Conservation (phyloP, 2,329 filamentous ascomycete species). For the Epichloe uncinata region DNA sequence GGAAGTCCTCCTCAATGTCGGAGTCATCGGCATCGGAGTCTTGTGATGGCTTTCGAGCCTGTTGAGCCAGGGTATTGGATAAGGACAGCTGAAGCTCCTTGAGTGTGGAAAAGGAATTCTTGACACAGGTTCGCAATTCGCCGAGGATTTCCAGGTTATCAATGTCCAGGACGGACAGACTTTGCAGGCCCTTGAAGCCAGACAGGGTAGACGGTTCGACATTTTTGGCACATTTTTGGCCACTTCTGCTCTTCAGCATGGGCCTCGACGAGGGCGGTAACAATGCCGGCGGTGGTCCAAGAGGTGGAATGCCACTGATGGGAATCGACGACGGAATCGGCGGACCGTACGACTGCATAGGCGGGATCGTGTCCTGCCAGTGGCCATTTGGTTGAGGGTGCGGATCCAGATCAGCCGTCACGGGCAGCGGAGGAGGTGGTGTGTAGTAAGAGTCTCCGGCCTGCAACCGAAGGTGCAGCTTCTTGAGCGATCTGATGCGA, state of each 20-base stretch:
- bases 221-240: slow-evolving; percentile 17
- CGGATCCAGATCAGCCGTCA: slow-evolving; percentile 13
- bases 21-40: slow-evolving; percentile 34
- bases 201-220: slow-evolving; percentile 40
- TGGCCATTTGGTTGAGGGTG: slow-evolving; percentile 22
- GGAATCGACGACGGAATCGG: slow-evolving; percentile 10
- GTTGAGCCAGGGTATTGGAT: slow-evolving; percentile 35
- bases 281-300: slow-evolving; percentile 17
- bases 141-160: slow-evolving; percentile 41
- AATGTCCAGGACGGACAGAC: slow-evolving; percentile 44
- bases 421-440: slow-evolving; percentile 32
- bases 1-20: slow-evolving; percentile 42
- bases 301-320: slow-evolving; percentile 6
- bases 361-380: slow-evolving; percentile 15
- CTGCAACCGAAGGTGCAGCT: slow-evolving; percentile 46
- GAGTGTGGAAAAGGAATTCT: slow-evolving; percentile 40
- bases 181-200: slow-evolving; percentile 41
- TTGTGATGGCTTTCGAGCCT: slow-evolving; percentile 22
- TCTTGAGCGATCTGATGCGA: slow-evolving; percentile 34
- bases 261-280: slow-evolving; percentile 24
- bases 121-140: slow-evolving; percentile 43
- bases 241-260: slow-evolving; percentile 18
- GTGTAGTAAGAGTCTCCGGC: slow-evolving; percentile 41
- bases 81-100: slow-evolving; percentile 44
- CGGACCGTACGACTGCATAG: slow-evolving; percentile 9